These are phyloP conservation scores for Talaromyces rugulosus DNA, from an alignment of 2,329 filamentous ascomycete species.

Conservation along the genomic window DNA sequence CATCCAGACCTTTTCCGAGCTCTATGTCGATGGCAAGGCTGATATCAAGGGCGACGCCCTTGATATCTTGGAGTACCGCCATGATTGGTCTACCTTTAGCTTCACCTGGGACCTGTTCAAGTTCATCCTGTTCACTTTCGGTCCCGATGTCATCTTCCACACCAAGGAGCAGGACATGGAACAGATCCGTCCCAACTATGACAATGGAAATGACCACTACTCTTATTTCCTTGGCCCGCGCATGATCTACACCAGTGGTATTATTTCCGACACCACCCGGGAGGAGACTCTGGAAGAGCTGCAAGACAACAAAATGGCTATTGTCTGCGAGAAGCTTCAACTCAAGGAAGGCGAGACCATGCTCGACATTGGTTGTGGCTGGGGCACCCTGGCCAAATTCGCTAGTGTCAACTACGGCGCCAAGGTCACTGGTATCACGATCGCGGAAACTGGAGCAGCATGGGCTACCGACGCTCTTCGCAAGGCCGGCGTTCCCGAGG, in stretches of 20 bases:
- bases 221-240: slow-evolving; percentile 95
- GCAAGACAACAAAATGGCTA: slow-evolving; percentile 93
- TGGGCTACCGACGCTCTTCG: slow-evolving; percentile 91
- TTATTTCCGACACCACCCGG: slow-evolving; percentile 78
- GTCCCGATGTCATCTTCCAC: slow-evolving; percentile 88
- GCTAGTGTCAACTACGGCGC: slow-evolving; percentile 89
- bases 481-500: slow-evolving; percentile 73
- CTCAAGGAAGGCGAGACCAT: slow-evolving; percentile 75
- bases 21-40: slow-evolving; percentile 93
- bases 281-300: slow-evolving; percentile 92
- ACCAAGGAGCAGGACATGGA: slow-evolving; percentile 83
- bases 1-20: slow-evolving; percentile 85
- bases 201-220: slow-evolving; percentile 97
- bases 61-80: slow-evolving; percentile 85
- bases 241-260: slow-evolving; percentile 96
- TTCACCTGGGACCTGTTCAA: slow-evolving; percentile 83
- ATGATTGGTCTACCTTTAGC: slow-evolving; percentile 93
- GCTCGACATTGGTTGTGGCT: slow-evolving; percentile 94
- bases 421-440: slow-evolving; percentile 80
- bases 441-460: slow-evolving; percentile 90
- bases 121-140: slow-evolving; percentile 81
- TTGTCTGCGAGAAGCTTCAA: slow-evolving; percentile 93
- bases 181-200: slow-evolving; percentile 95
- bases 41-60: slow-evolving; percentile 92
- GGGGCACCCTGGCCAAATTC: slow-evolving; percentile 92